These are phyloP conservation scores for Ophiostoma sp. DNA, from an alignment of 2,329 filamentous ascomycete species.

Conservation along the genomic window DNA sequence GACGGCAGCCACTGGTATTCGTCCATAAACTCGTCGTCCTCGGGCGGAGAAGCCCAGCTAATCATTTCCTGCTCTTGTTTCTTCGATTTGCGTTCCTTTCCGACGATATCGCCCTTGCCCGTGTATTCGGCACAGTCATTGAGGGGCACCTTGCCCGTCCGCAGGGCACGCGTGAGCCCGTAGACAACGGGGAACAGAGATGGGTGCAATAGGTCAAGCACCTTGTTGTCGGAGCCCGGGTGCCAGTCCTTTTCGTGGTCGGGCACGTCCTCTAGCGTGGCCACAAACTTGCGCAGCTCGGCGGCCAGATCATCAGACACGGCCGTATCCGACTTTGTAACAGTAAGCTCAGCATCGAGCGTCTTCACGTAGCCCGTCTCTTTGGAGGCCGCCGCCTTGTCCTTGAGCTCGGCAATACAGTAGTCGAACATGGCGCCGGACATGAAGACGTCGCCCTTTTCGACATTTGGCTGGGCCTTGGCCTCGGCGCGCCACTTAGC, in stretches of 20 bases:
- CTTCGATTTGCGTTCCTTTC: neutral
- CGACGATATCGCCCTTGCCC: constrained; percentile 26
- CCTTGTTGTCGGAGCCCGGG: constrained; percentile 46
- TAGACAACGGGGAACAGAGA: constrained; percentile 54
- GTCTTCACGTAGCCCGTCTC: constrained; percentile 39
- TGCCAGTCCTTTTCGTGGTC: constrained; percentile 45
- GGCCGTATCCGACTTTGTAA: constrained; percentile 50
- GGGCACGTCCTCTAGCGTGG: constrained; percentile 41
- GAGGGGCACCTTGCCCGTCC: constrained; percentile 33
- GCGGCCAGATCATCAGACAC: constrained; percentile 34
- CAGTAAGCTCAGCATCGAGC: constrained; percentile 37
- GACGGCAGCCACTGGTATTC: constrained; percentile 36
- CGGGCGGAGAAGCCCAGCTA: neutral
- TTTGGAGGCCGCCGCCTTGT: constrained; percentile 45
- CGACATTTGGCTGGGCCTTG: constrained; percentile 14
- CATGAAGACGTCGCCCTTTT: constrained; percentile 22
- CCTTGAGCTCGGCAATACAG: constrained; percentile 43
- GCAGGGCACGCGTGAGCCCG: constrained; percentile 30
- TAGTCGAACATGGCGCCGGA: constrained; percentile 24
- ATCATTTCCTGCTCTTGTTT: rapidly evolving
- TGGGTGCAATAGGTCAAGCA: constrained; percentile 55
- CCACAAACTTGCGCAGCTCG: constrained; percentile 37
- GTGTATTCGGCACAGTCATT: constrained; percentile 28
- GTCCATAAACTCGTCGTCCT: neutral
- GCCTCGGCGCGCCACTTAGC: constrained; percentile 18